phyloP scores from a whole-genome alignment of 208 protist genomes.

The Entamoeba histolytica region DNA sequence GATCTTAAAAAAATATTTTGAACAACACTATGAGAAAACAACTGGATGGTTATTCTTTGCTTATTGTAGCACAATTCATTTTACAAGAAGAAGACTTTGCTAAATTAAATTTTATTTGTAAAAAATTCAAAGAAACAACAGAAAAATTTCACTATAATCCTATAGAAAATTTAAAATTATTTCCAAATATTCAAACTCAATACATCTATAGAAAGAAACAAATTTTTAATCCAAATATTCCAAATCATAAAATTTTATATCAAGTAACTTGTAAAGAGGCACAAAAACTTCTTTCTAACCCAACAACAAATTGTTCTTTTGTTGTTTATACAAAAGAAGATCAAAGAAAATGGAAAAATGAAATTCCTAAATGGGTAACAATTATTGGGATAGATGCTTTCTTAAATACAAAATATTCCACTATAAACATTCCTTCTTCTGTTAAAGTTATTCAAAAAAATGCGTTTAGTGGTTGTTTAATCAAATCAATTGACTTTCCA shows the following conservation, averaged over 20 bases:
- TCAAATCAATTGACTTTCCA: neutral
- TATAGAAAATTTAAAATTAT: neutral
- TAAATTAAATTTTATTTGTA: neutral
- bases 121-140: neutral
- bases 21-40: neutral
- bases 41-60: neutral
- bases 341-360: neutral
- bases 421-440: neutral
- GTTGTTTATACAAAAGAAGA: neutral
- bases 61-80: neutral
- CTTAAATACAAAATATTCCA: neutral
- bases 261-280: neutral
- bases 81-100: neutral
- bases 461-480: neutral
- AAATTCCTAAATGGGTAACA: neutral
- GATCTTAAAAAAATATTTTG: no score
- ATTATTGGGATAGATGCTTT: neutral
- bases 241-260: neutral
- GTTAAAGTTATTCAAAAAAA: neutral
- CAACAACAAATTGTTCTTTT: neutral
- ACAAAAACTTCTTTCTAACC: neutral
- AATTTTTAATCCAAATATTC: neutral
- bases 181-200: neutral
- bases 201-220: neutral
- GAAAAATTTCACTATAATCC: neutral